Percentiles rank a stretch among this genome's conserved stretches.
Evolutionary conservation across 306 rosid genomes (phyloP).

Genomic region (Prunus campanulata): DNA sequence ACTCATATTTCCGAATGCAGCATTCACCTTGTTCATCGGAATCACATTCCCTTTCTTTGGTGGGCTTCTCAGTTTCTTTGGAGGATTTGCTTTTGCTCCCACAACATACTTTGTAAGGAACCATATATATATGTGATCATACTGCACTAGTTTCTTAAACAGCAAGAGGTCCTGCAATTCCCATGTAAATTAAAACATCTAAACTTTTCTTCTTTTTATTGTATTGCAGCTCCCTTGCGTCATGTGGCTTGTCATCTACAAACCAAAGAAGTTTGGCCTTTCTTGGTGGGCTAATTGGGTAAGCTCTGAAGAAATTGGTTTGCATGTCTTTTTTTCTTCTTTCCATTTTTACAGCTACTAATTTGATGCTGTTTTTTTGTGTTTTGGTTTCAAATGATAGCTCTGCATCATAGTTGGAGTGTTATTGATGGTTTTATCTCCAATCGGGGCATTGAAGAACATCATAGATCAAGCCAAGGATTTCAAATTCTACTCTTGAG

Average conservation of each 20-base stretch:
- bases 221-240: conserved; percentile 45
- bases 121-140: not conserved
- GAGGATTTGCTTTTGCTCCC: conserved; percentile 48
- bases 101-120: conserved; percentile 37
- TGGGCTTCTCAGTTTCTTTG: conserved; percentile 41
- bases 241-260: conserved; percentile 38
- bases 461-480: conserved; percentile 23
- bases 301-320: not conserved
- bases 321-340: too few species aligned
- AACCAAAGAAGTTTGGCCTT: conserved; percentile 32
- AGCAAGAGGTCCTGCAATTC: not conserved
- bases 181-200: not conserved
- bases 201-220: not conserved
- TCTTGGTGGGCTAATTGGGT: conserved; percentile 45
- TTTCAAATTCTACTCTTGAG: conserved; percentile 23
- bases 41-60: conserved; percentile 47
- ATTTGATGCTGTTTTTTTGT: not conserved
- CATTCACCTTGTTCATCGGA: conserved; percentile 30
- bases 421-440: conserved; percentile 20
- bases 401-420: conserved; percentile 23
- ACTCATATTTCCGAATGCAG: conserved; percentile 9
- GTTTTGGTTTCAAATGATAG: conserved; percentile 1
- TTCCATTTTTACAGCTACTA: not conserved
- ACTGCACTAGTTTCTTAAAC: not conserved
- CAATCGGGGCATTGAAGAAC: conserved; percentile 30